Evolutionary conservation across 768 basidiomycete species (phyloP), one percentile per base, ranked within the genome.

Genomic region (Paxillus involutus): DNA sequence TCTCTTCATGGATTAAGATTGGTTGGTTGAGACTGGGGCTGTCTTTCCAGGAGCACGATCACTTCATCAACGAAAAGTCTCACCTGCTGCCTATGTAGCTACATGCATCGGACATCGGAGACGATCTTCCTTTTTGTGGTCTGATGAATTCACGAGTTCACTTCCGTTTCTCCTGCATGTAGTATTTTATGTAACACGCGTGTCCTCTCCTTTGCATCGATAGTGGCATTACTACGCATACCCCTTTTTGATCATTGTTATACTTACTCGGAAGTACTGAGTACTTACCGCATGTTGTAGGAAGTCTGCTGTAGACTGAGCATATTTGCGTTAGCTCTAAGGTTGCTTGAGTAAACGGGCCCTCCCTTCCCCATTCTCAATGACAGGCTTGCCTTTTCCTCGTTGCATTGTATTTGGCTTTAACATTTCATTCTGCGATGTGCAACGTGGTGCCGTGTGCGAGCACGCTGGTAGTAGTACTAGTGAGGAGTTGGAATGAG

Each of bases 1-100:
- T 24, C 44, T 48, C 14, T 41, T 13, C 3, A 16, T 21, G 12
- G 4, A 4, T 39, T 49, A 6, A 19, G 33, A 14, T 6, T 30
- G 3, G 14, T 32, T 16, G 3, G 9, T 44, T n/a, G 43, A 37
- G 6, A 32, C 48, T 52, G n/a, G 56, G 32, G 7, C n/a, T 12
- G 14, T 21, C 4, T 29, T 32, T 33, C 3, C 39, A 58, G 56
- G 41, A 29, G 4, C 47, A 53, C 19, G 56, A 16, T 17, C 4
- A 29, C 0, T 60, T 62, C n/a, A 43, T 55, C 45, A 54, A 55
- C 17, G 68, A 70, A 53, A 69, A 69, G 56, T 55, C 64, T 13
- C 57, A 52, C 21, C 45, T 66, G 43, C 55, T 69, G 35, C 57
- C 61, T 39, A 50, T 10, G 47, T n/a, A 47, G 33, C 39, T 14